Evolutionary conservation across 1,284 basidiomycete species (phyloP), one percentile per base, ranked within the genome.

Genomic region (Marasmius sp.): DNA sequence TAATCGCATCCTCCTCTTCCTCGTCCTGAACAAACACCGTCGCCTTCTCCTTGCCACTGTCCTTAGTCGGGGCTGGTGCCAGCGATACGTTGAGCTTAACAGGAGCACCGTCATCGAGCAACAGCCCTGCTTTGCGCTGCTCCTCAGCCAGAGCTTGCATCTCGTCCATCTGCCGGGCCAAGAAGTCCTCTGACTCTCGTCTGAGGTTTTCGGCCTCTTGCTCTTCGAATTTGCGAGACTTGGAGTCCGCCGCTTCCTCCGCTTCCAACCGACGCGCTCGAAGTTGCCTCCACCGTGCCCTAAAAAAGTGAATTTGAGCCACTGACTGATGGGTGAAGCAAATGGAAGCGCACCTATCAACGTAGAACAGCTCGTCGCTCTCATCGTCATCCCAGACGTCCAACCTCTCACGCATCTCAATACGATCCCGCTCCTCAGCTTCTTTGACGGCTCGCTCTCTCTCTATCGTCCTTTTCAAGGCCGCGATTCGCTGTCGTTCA

Each of bases 311-410:
- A 39, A 56, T 52, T 1, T 60, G 62, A 16, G 45, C 22, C 18
- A 55, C 41, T 50, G 27, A 34, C 38, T 52, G 6, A 54, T 34
- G 9, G 61, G 1, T 59, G 59, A 58, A 39, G n/a, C 9, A 22
- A 38, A 16, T 45, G 36, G 48, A 12, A 11, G 69, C 78, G 64
- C 66, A 92, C 88, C 93, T 84, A 69, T 97, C 94, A 45, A 89
- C 82, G 69, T 94, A 95, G 76, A 93, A 96, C 33, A 87, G 70
- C 66, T 95, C 94, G 64, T 92, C 91, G 65, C 90, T 91, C 71
- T 94, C 92, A 64, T 96, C 94, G 69, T 97, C 94, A 69, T 97
- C 94, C 92, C 92, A 96, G 1, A 89, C 76, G 62, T 91, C 89
- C 27, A 95, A 77, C 4, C 90, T 82, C 33, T 87, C 81, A 38